Evolutionary conservation across 371 early-diverging fungal genomes (phyloP), one percentile per base, ranked within the genome.

Genomic region (Amoeboaphelidium protococcarum): DNA sequence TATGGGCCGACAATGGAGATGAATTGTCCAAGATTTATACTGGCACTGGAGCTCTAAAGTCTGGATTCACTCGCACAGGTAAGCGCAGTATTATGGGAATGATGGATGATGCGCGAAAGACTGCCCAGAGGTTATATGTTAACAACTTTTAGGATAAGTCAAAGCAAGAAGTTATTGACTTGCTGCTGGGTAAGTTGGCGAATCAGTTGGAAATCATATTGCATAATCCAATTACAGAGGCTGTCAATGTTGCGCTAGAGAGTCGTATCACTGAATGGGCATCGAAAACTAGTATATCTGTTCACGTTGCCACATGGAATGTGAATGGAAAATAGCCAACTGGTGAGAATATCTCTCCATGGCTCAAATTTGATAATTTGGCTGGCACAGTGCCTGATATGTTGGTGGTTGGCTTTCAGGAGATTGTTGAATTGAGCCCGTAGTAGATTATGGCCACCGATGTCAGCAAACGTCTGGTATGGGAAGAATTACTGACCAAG

Each of bases 1-100:
- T 91, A n/a, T 96, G 90, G 90, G 85, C 82, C 1, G 76, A 83
- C 50, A 90, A 97, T 58, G 99, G 94, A 1, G 92, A 99, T 58
- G 69, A 69, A 41, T 57, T 99, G 1, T 85, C 88, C 23, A 73
- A 72, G 41, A 81, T 92, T 23, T 99, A 99, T 61, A 62, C 99
- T 1, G 99, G 99, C 13, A 98, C 99, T 24, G 85, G 86, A 2
- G 98, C 98, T 3, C 66, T 98, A 2, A 90, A 91, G 52, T 80
- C 87, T 1, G 76, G 82, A 2, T 74, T 83, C 41, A 90, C 95
- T 0, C 64, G 82, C 23, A 76, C 81, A 2, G 96, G 89, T 37
- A 92, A 88, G 55, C 68, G 73, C 31, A 85, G 82, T 0, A 61
- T 83, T 47, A 66, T 75, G 47, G 68, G 70, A 49, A 52, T 44